Evolutionary conservation across 2,329 filamentous ascomycete genomes (phyloP), one percentile per base, ranked within the genome.

Genomic region (Hypocrella siamensis): DNA sequence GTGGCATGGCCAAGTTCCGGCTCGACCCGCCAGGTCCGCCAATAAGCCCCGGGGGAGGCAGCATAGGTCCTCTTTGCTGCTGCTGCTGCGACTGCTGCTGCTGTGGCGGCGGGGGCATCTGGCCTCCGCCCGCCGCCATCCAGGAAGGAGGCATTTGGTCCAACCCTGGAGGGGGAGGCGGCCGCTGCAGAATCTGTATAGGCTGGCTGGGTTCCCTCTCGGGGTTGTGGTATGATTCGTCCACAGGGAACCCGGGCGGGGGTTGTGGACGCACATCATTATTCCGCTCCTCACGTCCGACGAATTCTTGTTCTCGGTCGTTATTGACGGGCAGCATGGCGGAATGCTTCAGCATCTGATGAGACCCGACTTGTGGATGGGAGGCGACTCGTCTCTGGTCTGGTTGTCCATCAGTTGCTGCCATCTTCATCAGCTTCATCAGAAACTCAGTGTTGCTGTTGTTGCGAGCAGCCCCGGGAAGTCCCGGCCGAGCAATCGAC

Each of bases 381-480:
- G 31, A 33, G 27, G 31, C 33, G 17, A 32, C 37, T 16, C 35
- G 33, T n/a, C 30, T 46, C 34, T 69, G 67, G 32, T 74, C 70
- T 21, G 59, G 57, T 38, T 62, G 56, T 25, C 64, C 63, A 5
- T 56, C 51, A 18, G 73, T 67, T 0, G 65, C 58, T 1, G 47
- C 48, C 24, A 56, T 57, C 36, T 66, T 63, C 81, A 93, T 90
- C 19, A 93, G 65, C 38, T 76, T 80, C 54, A 93, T 81, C 30
- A 93, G 60, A 49, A 90, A 86, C 40, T 92, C 80, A n/a, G 79
- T 72, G 43, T 88, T 81, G 43, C 65, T 71, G 48, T 68, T 75
- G 47, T 60, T 65, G 30, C 57, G 60, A 42, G 49, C 48, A 33
- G 38, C 40, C 41, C 41, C 54, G 36, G 60, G n/a, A n/a, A n/a